A percentile compares a stretch with the other conserved stretches of the same genome.
Evolutionary conservation across 441 rosid genomes (phyloP).

Genomic region (Gossypium gossypioides): DNA sequence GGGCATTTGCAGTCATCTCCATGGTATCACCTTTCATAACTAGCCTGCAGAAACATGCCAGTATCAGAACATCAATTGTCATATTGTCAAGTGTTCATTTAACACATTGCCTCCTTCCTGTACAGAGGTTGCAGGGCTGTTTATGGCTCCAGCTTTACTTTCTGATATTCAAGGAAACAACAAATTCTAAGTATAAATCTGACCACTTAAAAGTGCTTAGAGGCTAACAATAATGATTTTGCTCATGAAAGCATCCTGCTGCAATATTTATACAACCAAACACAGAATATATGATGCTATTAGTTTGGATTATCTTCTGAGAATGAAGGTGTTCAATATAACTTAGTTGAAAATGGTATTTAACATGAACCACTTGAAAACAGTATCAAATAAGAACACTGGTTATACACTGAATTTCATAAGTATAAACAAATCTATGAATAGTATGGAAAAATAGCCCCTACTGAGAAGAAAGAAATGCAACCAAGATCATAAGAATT

Average conservation of each 20-base stretch:
- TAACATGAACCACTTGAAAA: background rate
- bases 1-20: slow-evolving; percentile 71
- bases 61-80: slow-evolving; percentile 16
- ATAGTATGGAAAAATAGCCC: background rate
- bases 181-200: background rate
- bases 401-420: background rate
- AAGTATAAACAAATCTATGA: background rate
- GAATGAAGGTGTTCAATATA: background rate
- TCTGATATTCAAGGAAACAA: background rate
- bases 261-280: background rate
- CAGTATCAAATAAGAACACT: background rate
- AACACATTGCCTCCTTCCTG: background rate
- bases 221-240: background rate
- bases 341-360: background rate
- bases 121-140: background rate
- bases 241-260: background rate
- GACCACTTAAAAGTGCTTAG: background rate
- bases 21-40: slow-evolving; percentile 56
- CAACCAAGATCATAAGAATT: background rate
- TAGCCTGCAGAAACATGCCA: slow-evolving; percentile 41
- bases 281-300: background rate
- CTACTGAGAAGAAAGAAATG: background rate
- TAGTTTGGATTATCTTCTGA: background rate
- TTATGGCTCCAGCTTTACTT: background rate
- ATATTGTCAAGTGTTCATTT: slow-evolving; percentile 11